phyloP scores from a whole-genome alignment of 148 eudicot genomes.

The Pouteria glomerata region DNA sequence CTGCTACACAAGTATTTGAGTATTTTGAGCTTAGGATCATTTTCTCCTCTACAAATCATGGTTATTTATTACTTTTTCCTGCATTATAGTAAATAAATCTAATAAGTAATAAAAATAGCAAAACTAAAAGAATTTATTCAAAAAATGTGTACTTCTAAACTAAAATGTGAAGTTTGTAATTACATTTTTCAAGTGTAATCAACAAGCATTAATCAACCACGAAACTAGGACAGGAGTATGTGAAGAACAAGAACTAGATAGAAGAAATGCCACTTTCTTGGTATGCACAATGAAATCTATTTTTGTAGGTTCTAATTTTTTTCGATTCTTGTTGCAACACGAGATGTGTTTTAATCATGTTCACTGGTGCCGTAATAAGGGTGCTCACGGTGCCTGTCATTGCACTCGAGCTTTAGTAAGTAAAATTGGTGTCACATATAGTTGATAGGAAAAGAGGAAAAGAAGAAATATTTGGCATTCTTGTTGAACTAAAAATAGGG shows the following conservation, averaged over 20 bases:
- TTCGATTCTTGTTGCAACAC: slow-evolving; percentile 80
- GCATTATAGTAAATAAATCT: too few species aligned
- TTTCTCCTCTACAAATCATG: too few species aligned
- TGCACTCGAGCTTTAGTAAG: slow-evolving; percentile 69
- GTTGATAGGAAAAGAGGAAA: neutral
- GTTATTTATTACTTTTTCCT: too few species aligned
- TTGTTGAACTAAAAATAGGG: neutral
- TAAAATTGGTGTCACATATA: slow-evolving; percentile 19
- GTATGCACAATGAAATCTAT: slow-evolving; percentile 82
- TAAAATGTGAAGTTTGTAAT: too few species aligned
- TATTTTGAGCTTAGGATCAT: too few species aligned
- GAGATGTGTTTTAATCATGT: slow-evolving; percentile 91
- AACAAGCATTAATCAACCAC: neutral
- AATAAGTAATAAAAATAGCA: too few species aligned
- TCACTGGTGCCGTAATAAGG: slow-evolving; percentile 76
- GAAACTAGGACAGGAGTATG: neutral
- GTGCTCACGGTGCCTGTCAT: slow-evolving; percentile 78
- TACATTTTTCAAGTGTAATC: too few species aligned
- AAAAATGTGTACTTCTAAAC: too few species aligned
- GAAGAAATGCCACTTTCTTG: slow-evolving; percentile 45
- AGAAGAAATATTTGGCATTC: too few species aligned
- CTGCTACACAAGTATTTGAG: too few species aligned
- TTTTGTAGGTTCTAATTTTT: slow-evolving; percentile 48
- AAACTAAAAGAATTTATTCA: too few species aligned
- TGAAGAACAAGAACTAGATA: neutral